phyloP scores from a whole-genome alignment of 257 asterid genomes.

The Orobanche coerulescens region DNA sequence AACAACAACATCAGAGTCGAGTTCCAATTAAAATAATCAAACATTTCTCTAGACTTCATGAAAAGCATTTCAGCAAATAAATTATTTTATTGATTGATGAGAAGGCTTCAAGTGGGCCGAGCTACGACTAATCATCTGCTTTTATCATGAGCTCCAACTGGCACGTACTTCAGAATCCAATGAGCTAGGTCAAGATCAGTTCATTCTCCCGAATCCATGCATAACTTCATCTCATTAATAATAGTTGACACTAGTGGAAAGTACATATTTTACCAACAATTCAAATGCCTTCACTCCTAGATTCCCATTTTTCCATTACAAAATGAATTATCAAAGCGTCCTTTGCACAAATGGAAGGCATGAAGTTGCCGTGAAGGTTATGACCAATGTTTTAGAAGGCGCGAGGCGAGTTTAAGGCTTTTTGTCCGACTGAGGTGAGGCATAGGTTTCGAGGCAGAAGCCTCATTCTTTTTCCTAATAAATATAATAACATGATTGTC shows the following conservation, averaged over 20 bases:
- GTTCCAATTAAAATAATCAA: neutral
- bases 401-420: too few species aligned
- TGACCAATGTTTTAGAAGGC: too few species aligned
- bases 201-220: neutral
- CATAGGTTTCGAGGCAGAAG: too few species aligned
- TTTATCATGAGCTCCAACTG: neutral
- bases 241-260: neutral
- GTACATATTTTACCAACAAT: neutral
- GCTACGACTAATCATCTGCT: constrained; percentile 14
- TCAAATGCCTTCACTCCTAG: neutral
- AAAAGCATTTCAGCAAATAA: neutral
- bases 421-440: too few species aligned
- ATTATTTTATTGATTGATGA: neutral
- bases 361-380: neutral
- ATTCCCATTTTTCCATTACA: neutral
- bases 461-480: too few species aligned
- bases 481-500: too few species aligned
- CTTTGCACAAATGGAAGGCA: neutral
- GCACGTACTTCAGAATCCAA: neutral
- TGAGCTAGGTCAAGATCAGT: neutral
- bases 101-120: neutral
- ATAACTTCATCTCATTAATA: constrained; percentile 4
- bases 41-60: neutral
- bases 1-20: neutral
- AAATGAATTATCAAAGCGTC: neutral